Percentiles rank a stretch among this genome's conserved stretches.
These are phyloP conservation scores for Cyclaneusma minus DNA, from an alignment of 2,329 filamentous ascomycete species.

Conservation along the genomic window DNA sequence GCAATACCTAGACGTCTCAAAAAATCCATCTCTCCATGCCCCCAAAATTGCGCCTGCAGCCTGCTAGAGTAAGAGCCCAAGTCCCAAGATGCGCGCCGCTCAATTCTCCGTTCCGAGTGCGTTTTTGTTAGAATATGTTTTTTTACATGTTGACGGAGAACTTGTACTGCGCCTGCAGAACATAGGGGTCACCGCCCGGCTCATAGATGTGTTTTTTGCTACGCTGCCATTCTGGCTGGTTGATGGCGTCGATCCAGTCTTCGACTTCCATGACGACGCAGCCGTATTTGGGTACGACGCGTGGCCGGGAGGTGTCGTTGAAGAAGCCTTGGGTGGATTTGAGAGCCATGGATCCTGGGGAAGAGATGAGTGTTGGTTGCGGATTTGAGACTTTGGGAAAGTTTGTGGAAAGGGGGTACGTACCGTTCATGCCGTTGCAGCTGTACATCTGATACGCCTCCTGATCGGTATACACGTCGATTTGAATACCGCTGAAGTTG, in stretches of 20 bases:
- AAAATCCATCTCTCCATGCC: too few species aligned
- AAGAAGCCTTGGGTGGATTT: conserved; percentile 55
- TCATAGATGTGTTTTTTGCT: conserved; percentile 41
- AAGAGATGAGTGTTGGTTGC: conserved; percentile 10
- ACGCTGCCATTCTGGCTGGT: conserved; percentile 76
- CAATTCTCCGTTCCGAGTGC: too few species aligned
- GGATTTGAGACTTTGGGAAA: conserved; percentile 11
- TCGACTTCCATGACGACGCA: conserved; percentile 86
- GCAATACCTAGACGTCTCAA: too few species aligned
- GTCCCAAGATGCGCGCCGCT: too few species aligned
- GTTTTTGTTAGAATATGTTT: too few species aligned
- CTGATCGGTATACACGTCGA: conserved; percentile 74
- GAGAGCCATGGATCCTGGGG: conserved; percentile 36
- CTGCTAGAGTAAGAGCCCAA: too few species aligned
- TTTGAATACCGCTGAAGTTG: conserved; percentile 64
- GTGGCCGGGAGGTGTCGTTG: conserved; percentile 35
- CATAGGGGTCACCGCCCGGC: conserved; percentile 42
- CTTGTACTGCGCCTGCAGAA: conserved; percentile 44
- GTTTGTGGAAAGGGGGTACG: conserved; percentile 19
- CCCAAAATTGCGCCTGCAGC: too few species aligned
- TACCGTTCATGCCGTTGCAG: conserved; percentile 64
- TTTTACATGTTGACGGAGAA: conserved; percentile 25
- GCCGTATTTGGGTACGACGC: conserved; percentile 58
- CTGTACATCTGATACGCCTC: conserved; percentile 79
- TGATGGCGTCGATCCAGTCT: conserved; percentile 89